Conservation (phyloP, 208 protist genomes). For the Herpetomonas tarakana region DNA sequence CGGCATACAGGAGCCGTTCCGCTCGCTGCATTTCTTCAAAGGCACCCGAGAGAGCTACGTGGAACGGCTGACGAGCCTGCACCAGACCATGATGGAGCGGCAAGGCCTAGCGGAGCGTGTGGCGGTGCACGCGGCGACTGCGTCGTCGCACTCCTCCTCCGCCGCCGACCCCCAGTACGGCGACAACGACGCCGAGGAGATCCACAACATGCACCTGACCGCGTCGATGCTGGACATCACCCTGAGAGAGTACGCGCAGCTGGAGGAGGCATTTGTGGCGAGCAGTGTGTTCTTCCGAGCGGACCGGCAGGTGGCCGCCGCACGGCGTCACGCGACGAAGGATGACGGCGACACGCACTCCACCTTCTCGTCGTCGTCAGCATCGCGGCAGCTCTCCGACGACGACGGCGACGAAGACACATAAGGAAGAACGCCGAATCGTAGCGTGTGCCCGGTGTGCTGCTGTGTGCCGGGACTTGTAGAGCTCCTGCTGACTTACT, state of each 20-base stretch:
- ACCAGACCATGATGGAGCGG: conserved; percentile 25
- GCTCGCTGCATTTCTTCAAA: conserved; percentile 96
- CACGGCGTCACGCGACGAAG: too few relatives aligned
- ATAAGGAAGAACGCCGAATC: too few relatives aligned
- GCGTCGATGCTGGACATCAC: conserved; percentile 46
- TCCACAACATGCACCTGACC: conserved; percentile 68
- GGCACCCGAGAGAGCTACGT: conserved; percentile 33
- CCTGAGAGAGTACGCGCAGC: conserved; percentile 45
- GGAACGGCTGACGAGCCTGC: conserved; percentile 18
- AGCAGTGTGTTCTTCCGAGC: conserved; percentile 59
- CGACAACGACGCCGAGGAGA: conserved; percentile 26
- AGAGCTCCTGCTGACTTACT: too few relatives aligned
- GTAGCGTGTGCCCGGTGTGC: too few relatives aligned
- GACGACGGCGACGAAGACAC: not conserved
- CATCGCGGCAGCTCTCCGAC: not conserved
- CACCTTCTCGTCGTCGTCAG: not conserved
- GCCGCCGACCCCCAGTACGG: conserved; percentile 1
- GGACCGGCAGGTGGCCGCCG: conserved; percentile 4
- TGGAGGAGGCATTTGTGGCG: conserved; percentile 72
- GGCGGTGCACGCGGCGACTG: conserved; percentile 2
- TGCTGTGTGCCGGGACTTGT: too few relatives aligned
- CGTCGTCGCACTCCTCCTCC: not conserved
- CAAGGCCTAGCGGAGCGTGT: conserved; percentile 9
- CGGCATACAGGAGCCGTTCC: conserved; percentile 88
- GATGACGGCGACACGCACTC: conserved; percentile 7